These are phyloP conservation scores for Thielaviopsis euricoi DNA, from an alignment of 2,329 filamentous ascomycete species.

Conservation along the genomic window DNA sequence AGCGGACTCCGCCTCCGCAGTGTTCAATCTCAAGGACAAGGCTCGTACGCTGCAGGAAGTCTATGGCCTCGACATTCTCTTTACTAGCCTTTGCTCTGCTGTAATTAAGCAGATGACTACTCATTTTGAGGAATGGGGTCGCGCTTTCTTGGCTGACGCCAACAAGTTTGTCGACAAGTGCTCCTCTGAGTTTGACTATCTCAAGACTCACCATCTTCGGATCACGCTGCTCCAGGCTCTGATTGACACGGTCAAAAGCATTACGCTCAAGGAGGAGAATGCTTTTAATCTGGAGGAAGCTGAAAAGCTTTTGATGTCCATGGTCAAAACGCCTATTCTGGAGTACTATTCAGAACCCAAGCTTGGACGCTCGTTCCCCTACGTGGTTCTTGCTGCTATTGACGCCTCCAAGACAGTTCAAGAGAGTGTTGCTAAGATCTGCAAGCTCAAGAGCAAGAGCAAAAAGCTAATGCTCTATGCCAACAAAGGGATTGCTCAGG, in stretches of 20 bases:
- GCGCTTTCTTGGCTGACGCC: constrained; percentile 22
- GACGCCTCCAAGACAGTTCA: constrained; percentile 8
- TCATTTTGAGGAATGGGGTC: constrained; percentile 26
- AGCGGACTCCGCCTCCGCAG: constrained; percentile 18
- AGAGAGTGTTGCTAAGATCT: constrained; percentile 4
- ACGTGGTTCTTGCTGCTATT: constrained; percentile 11
- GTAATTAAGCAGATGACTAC: constrained; percentile 28
- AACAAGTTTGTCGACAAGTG: constrained; percentile 14
- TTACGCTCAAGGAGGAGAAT: constrained; percentile 13
- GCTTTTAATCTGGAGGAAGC: constrained; percentile 15
- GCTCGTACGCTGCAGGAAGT: constrained; percentile 5
- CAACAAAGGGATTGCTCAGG: constrained; percentile 19
- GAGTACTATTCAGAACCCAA: constrained; percentile 8
- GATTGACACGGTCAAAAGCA: constrained; percentile 17
- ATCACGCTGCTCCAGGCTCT: constrained; percentile 23
- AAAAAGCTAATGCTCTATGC: constrained; percentile 23
- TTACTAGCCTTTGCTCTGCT: constrained; percentile 17
- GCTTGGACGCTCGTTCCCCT: constrained; percentile 3
- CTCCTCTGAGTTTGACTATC: constrained; percentile 8
- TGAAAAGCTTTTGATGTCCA: constrained; percentile 8
- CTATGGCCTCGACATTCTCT: constrained; percentile 9
- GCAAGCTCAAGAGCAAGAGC: constrained; percentile 16
- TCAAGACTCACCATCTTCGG: constrained; percentile 16
- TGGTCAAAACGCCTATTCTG: constrained; percentile 8
- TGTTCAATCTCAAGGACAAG: constrained; percentile 2